Base-by-base conservation (phyloP, 441 rosid species). In the Arabidopsis lyrata region DNA sequence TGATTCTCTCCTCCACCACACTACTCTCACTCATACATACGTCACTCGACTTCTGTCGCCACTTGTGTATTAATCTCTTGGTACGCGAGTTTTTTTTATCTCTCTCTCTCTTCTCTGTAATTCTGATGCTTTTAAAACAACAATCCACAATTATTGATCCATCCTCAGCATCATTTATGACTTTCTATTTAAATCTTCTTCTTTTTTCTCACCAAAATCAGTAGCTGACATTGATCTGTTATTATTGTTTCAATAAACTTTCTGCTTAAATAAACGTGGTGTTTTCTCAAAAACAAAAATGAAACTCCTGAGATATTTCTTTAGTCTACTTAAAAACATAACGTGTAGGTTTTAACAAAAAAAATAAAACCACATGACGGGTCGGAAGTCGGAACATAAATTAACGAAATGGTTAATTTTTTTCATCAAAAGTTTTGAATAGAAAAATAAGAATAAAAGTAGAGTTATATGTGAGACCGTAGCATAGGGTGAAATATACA, bases 1-100 rank as follows among this genome's bases (percentile, higher is more conserved):
- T 52, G 78, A 42, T 75, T 60, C 55, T 39, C 78, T 59, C 78
- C 67, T 49, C 68, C 73, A 41, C 68, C 39, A 50, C 39, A 50
- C 56, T 59, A 22, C 22, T 38, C 42, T 38, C 42, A 36, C 42
- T 18, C 11, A 16, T 36, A 39, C 60, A 35, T 32, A 68, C 78
- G 69, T 75, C 74, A 75, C 45, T 48, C 45, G 47, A 49, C 57
- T 57, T 57, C 38, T 58, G 45, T 69, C 24, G 8, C 73, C 35
- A 14, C 67, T 16, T 70, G 27, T 18, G 20, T 18, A 18, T 18
- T n/a, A 34, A 38, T 52, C 42, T 52, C 67, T 68, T 39, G 67
- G 50, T 70, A 14, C 67, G 4, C 60, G 49, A 38, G 66, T 47
- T 47, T 14, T 32, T 16, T 42, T 53, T 48, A 13, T 20, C 53